These are phyloP conservation scores for Nitzschia palea DNA, from an alignment of 108 stramenopile species.

Conservation along the genomic window DNA sequence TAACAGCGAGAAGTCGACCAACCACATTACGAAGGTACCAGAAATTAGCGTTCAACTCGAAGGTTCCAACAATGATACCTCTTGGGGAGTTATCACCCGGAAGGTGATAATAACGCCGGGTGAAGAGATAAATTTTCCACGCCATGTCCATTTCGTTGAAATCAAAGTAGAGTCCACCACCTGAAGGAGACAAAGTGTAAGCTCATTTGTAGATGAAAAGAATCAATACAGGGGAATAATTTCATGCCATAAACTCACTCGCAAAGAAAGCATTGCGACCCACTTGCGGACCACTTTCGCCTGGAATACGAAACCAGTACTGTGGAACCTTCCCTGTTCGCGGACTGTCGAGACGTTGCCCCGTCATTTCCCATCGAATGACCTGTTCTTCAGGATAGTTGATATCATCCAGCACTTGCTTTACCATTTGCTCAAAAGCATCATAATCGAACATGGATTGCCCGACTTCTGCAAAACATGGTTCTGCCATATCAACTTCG, in stretches of 20 bases:
- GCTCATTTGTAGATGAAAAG: background rate
- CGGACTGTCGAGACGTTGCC: conserved; percentile 5
- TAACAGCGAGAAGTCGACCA: conserved; percentile 38
- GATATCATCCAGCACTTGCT: conserved; percentile 14
- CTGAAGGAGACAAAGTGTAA: background rate
- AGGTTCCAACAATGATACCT: conserved; percentile 46
- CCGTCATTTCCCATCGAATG: conserved; percentile 21
- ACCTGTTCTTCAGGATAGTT: conserved; percentile 25
- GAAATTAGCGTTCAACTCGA: conserved; percentile 34
- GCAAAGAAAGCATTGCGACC: conserved; percentile 2
- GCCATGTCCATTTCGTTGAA: conserved; percentile 18
- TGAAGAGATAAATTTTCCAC: conserved; percentile 23
- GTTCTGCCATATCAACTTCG: conserved; percentile 31
- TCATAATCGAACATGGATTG: conserved; percentile 20
- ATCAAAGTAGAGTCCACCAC: conserved; percentile 28
- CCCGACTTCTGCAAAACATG: conserved; percentile 42
- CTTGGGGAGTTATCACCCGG: conserved; percentile 10
- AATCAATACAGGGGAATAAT: background rate
- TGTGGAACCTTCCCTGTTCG: conserved; percentile 25
- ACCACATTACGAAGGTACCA: conserved; percentile 46
- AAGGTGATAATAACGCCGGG: conserved; percentile 7
- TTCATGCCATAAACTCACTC: background rate
- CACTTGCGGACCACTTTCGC: background rate
- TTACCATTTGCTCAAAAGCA: conserved; percentile 6
- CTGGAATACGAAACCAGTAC: conserved; percentile 15